These are phyloP conservation scores for Shiraia sp. DNA, from an alignment of 2,329 filamentous ascomycete genomes.

Conservation along the genomic window DNA sequence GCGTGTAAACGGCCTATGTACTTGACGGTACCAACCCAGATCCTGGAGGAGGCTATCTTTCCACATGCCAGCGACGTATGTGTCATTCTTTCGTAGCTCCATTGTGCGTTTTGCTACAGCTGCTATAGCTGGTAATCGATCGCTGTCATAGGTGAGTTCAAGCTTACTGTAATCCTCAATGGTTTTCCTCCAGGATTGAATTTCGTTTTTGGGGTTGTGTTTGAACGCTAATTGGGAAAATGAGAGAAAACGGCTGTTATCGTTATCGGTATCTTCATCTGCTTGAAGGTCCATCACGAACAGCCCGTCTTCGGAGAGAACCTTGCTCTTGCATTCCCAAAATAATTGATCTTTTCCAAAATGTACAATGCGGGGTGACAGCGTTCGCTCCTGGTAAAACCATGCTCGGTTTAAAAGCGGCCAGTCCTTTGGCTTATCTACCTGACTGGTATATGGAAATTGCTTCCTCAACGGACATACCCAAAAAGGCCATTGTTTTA, in stretches of 20 bases:
- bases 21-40: neutral
- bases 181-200: neutral
- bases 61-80: constrained; percentile 12
- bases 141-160: constrained; percentile 2
- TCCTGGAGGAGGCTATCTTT: constrained; percentile 2
- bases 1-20: no score
- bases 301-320: neutral
- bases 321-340: constrained; percentile 14
- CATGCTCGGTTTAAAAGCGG: constrained; percentile 13
- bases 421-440: neutral
- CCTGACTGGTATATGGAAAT: neutral
- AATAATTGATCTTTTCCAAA: constrained; percentile 10
- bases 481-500: neutral
- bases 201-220: no score
- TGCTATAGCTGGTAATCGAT: constrained; percentile 9
- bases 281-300: no score
- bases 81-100: neutral
- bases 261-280: no score
- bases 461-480: neutral
- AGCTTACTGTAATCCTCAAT: constrained; percentile 1
- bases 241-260: no score
- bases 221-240: no score
- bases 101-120: constrained; percentile 2
- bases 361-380: constrained; percentile 18
- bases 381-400: constrained; percentile 19